Conservation (phyloP, 2,329 filamentous ascomycete genomes). For the Claviceps citrina region DNA sequence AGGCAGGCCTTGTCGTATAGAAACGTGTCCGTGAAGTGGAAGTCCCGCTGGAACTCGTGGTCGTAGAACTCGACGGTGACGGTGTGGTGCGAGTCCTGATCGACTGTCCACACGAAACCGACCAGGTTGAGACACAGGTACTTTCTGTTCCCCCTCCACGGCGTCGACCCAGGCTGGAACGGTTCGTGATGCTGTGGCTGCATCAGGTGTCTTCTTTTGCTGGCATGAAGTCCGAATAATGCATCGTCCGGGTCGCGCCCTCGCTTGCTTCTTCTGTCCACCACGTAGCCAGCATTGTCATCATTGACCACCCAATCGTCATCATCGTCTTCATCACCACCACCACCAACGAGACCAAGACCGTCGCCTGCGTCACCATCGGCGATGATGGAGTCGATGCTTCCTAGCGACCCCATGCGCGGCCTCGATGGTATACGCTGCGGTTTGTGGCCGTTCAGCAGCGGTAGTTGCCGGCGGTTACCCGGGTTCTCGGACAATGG, state of each 20-base stretch:
- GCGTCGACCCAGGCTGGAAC: slow-evolving; percentile 88
- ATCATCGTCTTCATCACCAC: slow-evolving; percentile 44
- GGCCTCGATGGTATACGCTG: slow-evolving; percentile 31
- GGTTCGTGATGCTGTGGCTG: slow-evolving; percentile 60
- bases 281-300: slow-evolving; percentile 77
- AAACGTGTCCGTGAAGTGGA: slow-evolving; percentile 94
- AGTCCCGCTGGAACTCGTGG: slow-evolving; percentile 77
- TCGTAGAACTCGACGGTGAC: slow-evolving; percentile 97
- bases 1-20: slow-evolving; percentile 93
- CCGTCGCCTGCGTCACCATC: slow-evolving; percentile 35
- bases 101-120: slow-evolving; percentile 92
- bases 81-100: slow-evolving; percentile 85
- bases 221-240: slow-evolving; percentile 22
- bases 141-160: slow-evolving; percentile 86
- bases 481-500: slow-evolving; percentile 54
- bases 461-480: slow-evolving; percentile 39
- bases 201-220: slow-evolving; percentile 34
- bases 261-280: slow-evolving; percentile 36
- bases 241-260: slow-evolving; percentile 37
- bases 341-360: too few relatives aligned
- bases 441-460: slow-evolving; percentile 37
- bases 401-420: slow-evolving; percentile 53
- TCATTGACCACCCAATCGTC: slow-evolving; percentile 90
- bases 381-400: slow-evolving; percentile 68
- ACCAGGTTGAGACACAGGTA: slow-evolving; percentile 88